Evolutionary conservation across 2,329 filamentous ascomycete genomes (phyloP), one percentile per base, ranked within the genome.

Genomic region (Fusarium sp.): DNA sequence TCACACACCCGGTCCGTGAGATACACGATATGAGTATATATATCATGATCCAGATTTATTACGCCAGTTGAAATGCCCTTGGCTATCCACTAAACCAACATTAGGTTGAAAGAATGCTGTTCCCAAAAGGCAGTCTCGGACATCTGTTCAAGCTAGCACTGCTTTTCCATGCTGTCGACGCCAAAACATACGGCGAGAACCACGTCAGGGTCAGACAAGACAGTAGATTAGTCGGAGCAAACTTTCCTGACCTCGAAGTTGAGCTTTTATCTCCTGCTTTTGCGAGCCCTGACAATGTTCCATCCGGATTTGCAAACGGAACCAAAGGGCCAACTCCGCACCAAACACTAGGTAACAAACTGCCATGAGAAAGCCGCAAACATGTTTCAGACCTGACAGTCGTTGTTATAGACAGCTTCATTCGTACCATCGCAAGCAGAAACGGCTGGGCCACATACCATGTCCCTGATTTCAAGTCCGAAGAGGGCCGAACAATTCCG

Each of bases 251-350:
- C 19, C 9, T 48, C 9, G 45, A 48, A 33, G 17, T 48, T 9
- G 45, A 48, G 13, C n/a, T 48, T 14, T 25, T 48, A 9, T 48
- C 45, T 4, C 45, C 45, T 3, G 45, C 45, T 9, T 48, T 48
- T 9, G 7, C 14, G 4, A 13, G 23, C 9, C 33, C 45, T 6
- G 21, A 38, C 2, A 15, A 14, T 8, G 23, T 48, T 19, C 9
- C 33, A 10, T 3, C n/a, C 2, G 45, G 45, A 7, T 48, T 37
- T 19, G 23, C 19, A 9, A 48, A 48, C 21, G 45, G 45, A 19
- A 48, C 33, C 15, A 23, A 21, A 19, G 45, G 45, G 2, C 45
- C 45, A 21, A 48, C 45, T 19, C 15, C n/a, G 5, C 19, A 48
- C 13, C 10, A 15, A 13, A 31, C 23, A 10, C 19, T 48, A 13